A percentile compares a stretch with the other conserved stretches of the same genome.
These are phyloP conservation scores for Cystobasidium ongulense DNA, from an alignment of 768 basidiomycete species.

Conservation along the genomic window DNA sequence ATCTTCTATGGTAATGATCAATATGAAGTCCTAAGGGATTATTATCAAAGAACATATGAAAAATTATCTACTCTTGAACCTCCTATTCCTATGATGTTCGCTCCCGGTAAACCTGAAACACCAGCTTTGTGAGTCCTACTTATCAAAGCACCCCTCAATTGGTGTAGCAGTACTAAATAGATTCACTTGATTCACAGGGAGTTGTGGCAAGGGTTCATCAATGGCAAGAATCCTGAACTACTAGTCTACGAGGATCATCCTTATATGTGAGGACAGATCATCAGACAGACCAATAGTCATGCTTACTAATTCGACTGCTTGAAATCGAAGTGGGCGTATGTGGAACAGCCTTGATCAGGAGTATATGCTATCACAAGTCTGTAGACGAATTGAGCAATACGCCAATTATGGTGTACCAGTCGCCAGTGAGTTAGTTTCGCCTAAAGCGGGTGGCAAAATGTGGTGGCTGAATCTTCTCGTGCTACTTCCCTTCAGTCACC, in stretches of 20 bases:
- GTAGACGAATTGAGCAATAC: conserved; percentile 33
- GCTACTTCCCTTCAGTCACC: not conserved
- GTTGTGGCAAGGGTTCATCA: conserved; percentile 32
- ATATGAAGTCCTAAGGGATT: conserved; percentile 33
- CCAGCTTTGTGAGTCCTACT: conserved; percentile 34
- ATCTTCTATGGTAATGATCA: conserved; percentile 39
- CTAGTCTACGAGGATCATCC: conserved; percentile 35
- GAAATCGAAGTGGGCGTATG: conserved; percentile 38
- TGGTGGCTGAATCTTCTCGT: no score
- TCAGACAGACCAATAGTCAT: not conserved
- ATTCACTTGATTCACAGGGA: conserved; percentile 29
- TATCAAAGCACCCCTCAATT: conserved; percentile 26
- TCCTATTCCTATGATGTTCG: conserved; percentile 11
- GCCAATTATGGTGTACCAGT: conserved; percentile 37
- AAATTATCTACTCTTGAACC: not conserved
- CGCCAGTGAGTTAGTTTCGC: conserved; percentile 32
- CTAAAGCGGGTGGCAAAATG: not conserved
- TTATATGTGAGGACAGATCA: conserved; percentile 27
- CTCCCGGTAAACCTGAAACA: conserved; percentile 24
- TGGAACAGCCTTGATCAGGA: conserved; percentile 27
- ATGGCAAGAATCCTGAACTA: conserved; percentile 35
- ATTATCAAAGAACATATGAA: conserved; percentile 33
- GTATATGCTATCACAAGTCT: conserved; percentile 39
- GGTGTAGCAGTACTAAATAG: conserved; percentile 31
- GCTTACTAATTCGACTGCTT: not conserved